Base-by-base conservation (phyloP, 2,329 filamentous ascomycete genomes). In the Plenodomus tracheiphilus region DNA sequence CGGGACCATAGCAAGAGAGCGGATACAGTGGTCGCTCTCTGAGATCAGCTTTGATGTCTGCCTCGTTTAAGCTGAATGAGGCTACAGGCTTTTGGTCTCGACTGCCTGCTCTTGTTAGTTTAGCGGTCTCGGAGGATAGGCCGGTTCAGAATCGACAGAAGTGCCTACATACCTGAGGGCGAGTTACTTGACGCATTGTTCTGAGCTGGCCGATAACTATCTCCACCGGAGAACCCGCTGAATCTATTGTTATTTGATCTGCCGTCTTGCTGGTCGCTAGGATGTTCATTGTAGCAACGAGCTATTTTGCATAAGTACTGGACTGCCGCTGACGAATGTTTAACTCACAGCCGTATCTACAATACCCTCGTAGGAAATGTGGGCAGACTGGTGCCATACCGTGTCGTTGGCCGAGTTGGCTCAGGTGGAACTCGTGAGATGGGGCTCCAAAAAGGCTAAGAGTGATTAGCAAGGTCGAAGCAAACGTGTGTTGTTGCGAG, bases 1-100 rank as follows among this genome's bases (percentile, higher is more conserved):
- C 88, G 0, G 92, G 91, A 0, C 86, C 89, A 71, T 96, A 97
- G 18, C 87, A 82, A 1, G 92, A 96, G 19, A 97, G 81, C 4
- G 94, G 86, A 88, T 92, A 97, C 78, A 83, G 75, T 16, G 93
- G 93, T 8, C 82, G 81, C 18, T 79, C 78, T 0, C 79, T 82
- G 39, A 95, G 77, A 65, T 95, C 91, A 44, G 54, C 45, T 34
- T 69, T 65, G 41, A 74, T 71, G 17, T 61, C 61, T 10, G 65
- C 65, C 17, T 59, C 59, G 30, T 58, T 61, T 22, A 74, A 46
- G 47, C 59, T 46, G 51, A 62, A 72, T 13, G 59, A 50, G 11
- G 6, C 11, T 4, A 15, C 13, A 7, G 59, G 42, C 21, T 61
- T 61, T 22, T 41, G 43, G 37, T 64, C 59, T 22, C 64, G 57